phyloP scores from a whole-genome alignment of 768 basidiomycete species.

The Boletus rubroflammeus region DNA sequence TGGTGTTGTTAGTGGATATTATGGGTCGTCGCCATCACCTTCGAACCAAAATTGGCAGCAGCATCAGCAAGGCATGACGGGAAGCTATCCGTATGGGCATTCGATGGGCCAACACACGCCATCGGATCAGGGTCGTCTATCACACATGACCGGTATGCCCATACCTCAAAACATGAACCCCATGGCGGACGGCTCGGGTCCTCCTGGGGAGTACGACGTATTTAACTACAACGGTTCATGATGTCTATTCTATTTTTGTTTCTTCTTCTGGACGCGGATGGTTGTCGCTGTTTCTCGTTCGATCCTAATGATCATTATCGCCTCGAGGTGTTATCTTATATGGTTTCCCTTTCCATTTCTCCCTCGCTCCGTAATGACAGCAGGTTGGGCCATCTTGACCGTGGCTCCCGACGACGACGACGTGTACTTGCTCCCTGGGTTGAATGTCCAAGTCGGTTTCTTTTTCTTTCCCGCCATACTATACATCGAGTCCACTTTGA shows the following conservation, averaged over 20 bases:
- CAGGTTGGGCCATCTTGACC: slow-evolving; percentile 6
- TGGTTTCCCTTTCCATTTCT: slow-evolving; percentile 1
- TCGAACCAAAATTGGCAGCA: slow-evolving; percentile 30
- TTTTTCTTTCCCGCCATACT: slow-evolving; percentile 11
- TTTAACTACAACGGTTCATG: slow-evolving; percentile 55
- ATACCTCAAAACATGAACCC: slow-evolving; percentile 43
- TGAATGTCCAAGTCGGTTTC: neutral
- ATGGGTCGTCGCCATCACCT: slow-evolving; percentile 23
- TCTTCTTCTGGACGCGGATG: slow-evolving; percentile 17
- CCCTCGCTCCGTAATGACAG: slow-evolving; percentile 5
- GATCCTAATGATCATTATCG: slow-evolving; percentile 25
- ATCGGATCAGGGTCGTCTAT: slow-evolving; percentile 36
- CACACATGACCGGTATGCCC: slow-evolving; percentile 52
- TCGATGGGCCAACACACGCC: slow-evolving; percentile 20
- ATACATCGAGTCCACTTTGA: slow-evolving; percentile 17
- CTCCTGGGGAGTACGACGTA: slow-evolving; percentile 49
- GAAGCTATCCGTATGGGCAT: slow-evolving; percentile 30
- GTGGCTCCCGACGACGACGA: neutral
- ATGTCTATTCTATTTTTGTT: slow-evolving; percentile 14
- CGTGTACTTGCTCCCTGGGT: neutral
- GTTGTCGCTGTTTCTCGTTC: slow-evolving; percentile 14
- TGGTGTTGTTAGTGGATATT: slow-evolving; percentile 22
- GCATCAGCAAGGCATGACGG: slow-evolving; percentile 25
- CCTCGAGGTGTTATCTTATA: slow-evolving; percentile 25
- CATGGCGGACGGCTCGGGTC: slow-evolving; percentile 39